phyloP scores from a whole-genome alignment of 306 rosid species.

The Malus domestica region ASM211411v1 NC_041800.1:1584001-1584500 shows the following conservation, averaged over 20 bases:
- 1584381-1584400: slow-evolving; percentile 45
- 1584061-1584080: neutral
- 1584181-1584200: slow-evolving; percentile 40
- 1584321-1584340: slow-evolving; percentile 61
- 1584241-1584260: slow-evolving; percentile 76
- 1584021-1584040: neutral
- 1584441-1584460: slow-evolving; percentile 39
- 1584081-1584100: neutral
- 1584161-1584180: slow-evolving; percentile 35
- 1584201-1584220: slow-evolving; percentile 85
- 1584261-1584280: slow-evolving; percentile 43
- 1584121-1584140: neutral
- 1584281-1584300: slow-evolving; percentile 30
- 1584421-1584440: slow-evolving; percentile 49
- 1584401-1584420: slow-evolving; percentile 48
- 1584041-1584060: neutral
- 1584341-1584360: slow-evolving; percentile 48
- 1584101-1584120: too few species aligned
- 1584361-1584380: slow-evolving; percentile 39
- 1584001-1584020: neutral
- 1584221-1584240: slow-evolving; percentile 85
- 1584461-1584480: slow-evolving; percentile 43
- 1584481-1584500: neutral
- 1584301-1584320: slow-evolving; percentile 42
- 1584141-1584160: too few species aligned